Conservation (phyloP, 2,329 filamentous ascomycete genomes). For the Periconia macrospinosa region DNA sequence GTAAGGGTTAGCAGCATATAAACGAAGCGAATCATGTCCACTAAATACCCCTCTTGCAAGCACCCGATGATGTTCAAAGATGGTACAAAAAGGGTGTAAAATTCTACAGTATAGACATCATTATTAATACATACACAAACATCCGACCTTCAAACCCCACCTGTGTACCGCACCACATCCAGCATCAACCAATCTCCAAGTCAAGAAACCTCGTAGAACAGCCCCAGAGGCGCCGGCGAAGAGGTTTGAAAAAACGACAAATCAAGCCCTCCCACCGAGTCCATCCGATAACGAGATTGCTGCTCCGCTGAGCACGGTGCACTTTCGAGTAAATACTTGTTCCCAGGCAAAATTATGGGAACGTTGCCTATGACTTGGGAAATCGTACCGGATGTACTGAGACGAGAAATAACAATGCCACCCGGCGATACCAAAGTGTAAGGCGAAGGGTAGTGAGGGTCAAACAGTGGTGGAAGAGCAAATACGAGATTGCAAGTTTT, state of each 20-base stretch:
- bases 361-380: constrained; percentile 16
- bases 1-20: no score
- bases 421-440: constrained; percentile 37
- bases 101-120: background rate
- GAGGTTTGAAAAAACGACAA: constrained; percentile 34
- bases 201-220: constrained; percentile 22
- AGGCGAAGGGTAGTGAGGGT: constrained; percentile 35
- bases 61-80: background rate
- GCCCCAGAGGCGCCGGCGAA: constrained; percentile 17
- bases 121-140: background rate
- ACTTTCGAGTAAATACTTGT: constrained; percentile 24
- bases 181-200: background rate
- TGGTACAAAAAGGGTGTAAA: background rate
- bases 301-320: constrained; percentile 28
- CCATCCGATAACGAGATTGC: constrained; percentile 24
- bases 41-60: no score
- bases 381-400: constrained; percentile 15
- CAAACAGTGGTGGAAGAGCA: constrained; percentile 45
- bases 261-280: constrained; percentile 23
- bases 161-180: background rate
- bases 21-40: no score
- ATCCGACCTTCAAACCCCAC: background rate
- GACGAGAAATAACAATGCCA: constrained; percentile 33
- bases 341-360: constrained; percentile 12
- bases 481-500: constrained; percentile 54